Conservation (phyloP, 2,329 filamentous ascomycete genomes). For the Aspergillus sp. region DNA sequence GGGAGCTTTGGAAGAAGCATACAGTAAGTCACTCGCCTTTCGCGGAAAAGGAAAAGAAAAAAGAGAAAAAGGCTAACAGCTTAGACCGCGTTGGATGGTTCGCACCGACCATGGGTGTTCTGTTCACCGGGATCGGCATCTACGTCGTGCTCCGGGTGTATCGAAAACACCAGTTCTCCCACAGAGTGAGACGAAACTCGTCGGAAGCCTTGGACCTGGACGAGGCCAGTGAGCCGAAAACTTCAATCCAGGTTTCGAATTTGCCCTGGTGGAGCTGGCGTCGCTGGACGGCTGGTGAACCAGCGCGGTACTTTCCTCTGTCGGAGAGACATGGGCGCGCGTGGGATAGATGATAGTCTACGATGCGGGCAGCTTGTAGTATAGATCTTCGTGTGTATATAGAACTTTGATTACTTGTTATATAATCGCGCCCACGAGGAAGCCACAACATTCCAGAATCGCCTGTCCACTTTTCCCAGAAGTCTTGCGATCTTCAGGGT, state of each 20-base stretch:
- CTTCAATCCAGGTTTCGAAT: conserved; percentile 1
- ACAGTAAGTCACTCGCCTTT: conserved; percentile 9
- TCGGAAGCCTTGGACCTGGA: conserved; percentile 16
- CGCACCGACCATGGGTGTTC: conserved; percentile 12
- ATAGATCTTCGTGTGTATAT: background rate
- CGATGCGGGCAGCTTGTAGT: background rate
- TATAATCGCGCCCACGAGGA: background rate
- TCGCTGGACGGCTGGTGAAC: conserved; percentile 24
- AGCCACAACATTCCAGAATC: background rate
- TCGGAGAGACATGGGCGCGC: conserved; percentile 14
- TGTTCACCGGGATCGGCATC: conserved; percentile 9
- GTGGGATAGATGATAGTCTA: background rate
- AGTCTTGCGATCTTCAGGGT: too few species aligned
- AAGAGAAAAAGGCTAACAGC: background rate
- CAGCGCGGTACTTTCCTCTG: conserved; percentile 27
- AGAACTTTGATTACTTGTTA: background rate
- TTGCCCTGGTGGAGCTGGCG: conserved; percentile 35
- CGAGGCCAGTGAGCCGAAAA: conserved; percentile 20
- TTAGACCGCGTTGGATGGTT: conserved; percentile 15
- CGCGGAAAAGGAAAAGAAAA: too few species aligned
- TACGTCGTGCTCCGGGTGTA: conserved; percentile 14
- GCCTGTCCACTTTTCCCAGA: too few species aligned
- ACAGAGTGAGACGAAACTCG: conserved; percentile 7
- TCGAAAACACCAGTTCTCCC: conserved; percentile 8
- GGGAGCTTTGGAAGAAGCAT: background rate